phyloP scores from a whole-genome alignment of 2,329 filamentous ascomycete genomes.

The Herpomyces periplanetae region DNA sequence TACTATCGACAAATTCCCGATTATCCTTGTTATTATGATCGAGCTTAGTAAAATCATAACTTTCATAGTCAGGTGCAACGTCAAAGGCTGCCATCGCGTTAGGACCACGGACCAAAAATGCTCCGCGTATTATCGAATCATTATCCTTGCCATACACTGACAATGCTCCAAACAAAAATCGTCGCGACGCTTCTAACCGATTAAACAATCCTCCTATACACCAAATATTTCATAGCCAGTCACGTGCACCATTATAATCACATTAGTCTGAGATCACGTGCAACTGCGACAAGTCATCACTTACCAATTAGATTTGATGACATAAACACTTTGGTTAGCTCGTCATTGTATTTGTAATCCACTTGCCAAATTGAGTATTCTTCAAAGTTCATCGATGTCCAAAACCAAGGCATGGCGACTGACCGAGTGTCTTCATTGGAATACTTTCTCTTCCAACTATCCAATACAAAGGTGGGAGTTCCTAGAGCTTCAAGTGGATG shows the following conservation, averaged over 20 bases:
- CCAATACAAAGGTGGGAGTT: constrained; percentile 38
- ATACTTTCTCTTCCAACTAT: constrained; percentile 97
- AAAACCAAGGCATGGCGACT: constrained; percentile 78
- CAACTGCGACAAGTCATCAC: constrained; percentile 4
- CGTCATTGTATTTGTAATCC: constrained; percentile 96
- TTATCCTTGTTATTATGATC: constrained; percentile 55
- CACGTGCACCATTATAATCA: constrained; percentile 1
- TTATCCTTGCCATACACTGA: constrained; percentile 68
- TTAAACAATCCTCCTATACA: constrained; percentile 45
- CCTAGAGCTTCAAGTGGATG: constrained; percentile 63
- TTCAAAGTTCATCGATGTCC: constrained; percentile 67
- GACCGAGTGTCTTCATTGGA: constrained; percentile 65
- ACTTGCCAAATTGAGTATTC: constrained; percentile 86
- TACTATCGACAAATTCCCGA: constrained; percentile 41
- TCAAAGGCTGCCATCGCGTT: constrained; percentile 58
- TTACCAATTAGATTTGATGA: constrained; percentile 70
- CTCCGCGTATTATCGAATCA: constrained; percentile 62
- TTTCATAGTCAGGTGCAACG: constrained; percentile 86
- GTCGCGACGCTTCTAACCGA: constrained; percentile 85
- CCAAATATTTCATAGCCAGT: no score
- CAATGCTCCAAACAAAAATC: constrained; percentile 72
- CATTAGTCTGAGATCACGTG: not conserved
- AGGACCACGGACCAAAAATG: constrained; percentile 74
- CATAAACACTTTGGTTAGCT: constrained; percentile 95
- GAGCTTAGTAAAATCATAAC: constrained; percentile 84